A percentile compares a stretch with the other conserved stretches of the same genome.
Evolutionary conservation across 164 flowering plant species (phyloP).

Genomic region (Kalanchoe fedtschenkoi): DNA sequence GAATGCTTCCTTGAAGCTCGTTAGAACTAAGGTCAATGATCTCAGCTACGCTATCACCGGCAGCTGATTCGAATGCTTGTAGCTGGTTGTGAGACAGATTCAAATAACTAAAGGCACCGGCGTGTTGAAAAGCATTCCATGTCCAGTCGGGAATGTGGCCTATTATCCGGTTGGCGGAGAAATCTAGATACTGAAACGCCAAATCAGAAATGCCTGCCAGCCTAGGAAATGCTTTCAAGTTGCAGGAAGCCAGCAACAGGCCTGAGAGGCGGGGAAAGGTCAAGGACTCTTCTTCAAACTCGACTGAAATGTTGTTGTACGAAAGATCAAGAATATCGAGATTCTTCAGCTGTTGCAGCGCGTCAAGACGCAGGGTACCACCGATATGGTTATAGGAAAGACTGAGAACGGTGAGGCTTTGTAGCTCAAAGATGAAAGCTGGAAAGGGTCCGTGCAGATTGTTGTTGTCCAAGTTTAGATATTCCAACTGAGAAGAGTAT

Average conservation of each 20-base stretch:
- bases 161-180: too few species aligned
- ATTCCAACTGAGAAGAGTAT: conserved; percentile 12
- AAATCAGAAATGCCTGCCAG: too few species aligned
- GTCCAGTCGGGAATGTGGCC: too few species aligned
- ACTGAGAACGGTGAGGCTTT: conserved; percentile 11
- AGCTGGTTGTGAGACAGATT: neutral
- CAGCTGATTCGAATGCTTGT: too few species aligned
- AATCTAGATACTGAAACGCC: too few species aligned
- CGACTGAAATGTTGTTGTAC: too few species aligned
- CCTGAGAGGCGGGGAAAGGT: neutral
- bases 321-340: conserved; percentile 29
- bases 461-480: conserved; percentile 27
- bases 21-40: too few species aligned
- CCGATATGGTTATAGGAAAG: conserved; percentile 30
- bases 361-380: conserved; percentile 16
- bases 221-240: neutral
- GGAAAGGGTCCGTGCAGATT: conserved; percentile 29
- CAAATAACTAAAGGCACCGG: too few species aligned
- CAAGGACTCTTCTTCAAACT: too few species aligned
- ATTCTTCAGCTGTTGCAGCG: conserved; percentile 14
- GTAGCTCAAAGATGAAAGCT: conserved; percentile 18
- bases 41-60: too few species aligned
- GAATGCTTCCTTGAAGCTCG: too few species aligned
- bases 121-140: too few species aligned
- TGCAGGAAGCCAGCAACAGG: neutral